Evolutionary conservation across 768 basidiomycete genomes (phyloP).

Genomic region (Chiua virens): DNA sequence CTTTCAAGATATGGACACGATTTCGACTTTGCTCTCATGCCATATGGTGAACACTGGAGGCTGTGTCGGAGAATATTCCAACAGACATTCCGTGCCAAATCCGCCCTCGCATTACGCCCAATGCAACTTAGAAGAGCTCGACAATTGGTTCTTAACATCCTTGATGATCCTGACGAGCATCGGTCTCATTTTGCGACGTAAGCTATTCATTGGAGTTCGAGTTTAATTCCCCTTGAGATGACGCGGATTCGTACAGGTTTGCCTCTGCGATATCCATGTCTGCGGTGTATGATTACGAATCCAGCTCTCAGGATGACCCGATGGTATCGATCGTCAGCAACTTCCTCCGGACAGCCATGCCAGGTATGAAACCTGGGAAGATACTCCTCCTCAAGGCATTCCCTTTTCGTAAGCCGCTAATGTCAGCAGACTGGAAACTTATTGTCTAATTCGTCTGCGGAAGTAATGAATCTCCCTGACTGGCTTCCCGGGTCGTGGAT

Average conservation of each 20-base stretch:
- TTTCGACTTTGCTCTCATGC: not conserved
- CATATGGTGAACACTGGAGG: not conserved
- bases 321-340: slow-evolving; percentile 1
- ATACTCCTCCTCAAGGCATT: not conserved
- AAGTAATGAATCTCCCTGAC: slow-evolving; percentile 21
- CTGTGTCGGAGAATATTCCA: slow-evolving; percentile 3
- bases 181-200: slow-evolving; percentile 3
- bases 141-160: not conserved
- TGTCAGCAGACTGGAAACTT: not conserved
- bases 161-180: not conserved
- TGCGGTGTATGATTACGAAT: not conserved
- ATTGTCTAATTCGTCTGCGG: not conserved
- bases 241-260: too few species aligned
- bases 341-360: not conserved
- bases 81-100: not conserved
- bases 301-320: slow-evolving; percentile 2
- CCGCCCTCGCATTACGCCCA: not conserved
- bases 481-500: slow-evolving; percentile 37
- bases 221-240: too few species aligned
- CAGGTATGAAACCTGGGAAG: not conserved
- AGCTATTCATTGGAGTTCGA: not conserved
- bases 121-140: not conserved
- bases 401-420: slow-evolving; percentile 7
- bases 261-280: too few species aligned
- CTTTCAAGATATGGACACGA: not conserved